phyloP scores from a whole-genome alignment of 805 yeast genomes.

The Phaffomyces antillensis region DNA sequence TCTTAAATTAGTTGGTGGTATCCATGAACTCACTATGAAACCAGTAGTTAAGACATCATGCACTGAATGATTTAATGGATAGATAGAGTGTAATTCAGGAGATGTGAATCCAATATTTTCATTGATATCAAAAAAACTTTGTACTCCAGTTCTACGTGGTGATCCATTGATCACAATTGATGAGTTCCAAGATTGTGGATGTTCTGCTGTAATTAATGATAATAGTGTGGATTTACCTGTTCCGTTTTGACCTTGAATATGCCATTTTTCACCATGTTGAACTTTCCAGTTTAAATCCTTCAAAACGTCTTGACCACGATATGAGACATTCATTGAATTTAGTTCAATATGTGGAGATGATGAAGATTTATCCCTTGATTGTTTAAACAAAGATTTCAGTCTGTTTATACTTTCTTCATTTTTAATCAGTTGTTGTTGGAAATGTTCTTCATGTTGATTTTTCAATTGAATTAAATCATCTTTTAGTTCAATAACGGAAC shows the following conservation, averaged over 20 bases:
- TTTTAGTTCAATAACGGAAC: constrained; percentile 29
- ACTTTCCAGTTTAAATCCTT: constrained; percentile 60
- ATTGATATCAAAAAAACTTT: constrained; percentile 74
- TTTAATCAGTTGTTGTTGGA: constrained; percentile 7
- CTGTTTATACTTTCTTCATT: constrained; percentile 13
- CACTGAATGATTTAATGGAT: constrained; percentile 52
- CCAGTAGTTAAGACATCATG: constrained; percentile 66
- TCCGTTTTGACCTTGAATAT: constrained; percentile 84
- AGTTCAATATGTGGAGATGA: constrained; percentile 38
- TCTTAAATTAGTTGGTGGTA: constrained; percentile 38
- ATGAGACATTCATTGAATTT: constrained; percentile 54
- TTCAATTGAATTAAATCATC: constrained; percentile 18
- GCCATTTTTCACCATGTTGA: constrained; percentile 74
- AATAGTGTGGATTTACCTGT: constrained; percentile 88
- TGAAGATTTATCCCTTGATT: constrained; percentile 9
- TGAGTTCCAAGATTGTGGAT: constrained; percentile 91
- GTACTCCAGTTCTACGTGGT: constrained; percentile 65
- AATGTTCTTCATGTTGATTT: constrained; percentile 13
- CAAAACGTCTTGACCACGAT: constrained; percentile 55
- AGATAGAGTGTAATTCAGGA: constrained; percentile 89
- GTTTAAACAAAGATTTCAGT: constrained; percentile 13
- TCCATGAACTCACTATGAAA: constrained; percentile 55
- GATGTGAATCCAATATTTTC: constrained; percentile 77
- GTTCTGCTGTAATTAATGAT: constrained; percentile 84
- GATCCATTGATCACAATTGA: constrained; percentile 57